A percentile compares a stretch with the other conserved stretches of the same genome.
Conservation (phyloP, 176 grass and related monocot species). For the Cymbopogon citratus region DNA sequence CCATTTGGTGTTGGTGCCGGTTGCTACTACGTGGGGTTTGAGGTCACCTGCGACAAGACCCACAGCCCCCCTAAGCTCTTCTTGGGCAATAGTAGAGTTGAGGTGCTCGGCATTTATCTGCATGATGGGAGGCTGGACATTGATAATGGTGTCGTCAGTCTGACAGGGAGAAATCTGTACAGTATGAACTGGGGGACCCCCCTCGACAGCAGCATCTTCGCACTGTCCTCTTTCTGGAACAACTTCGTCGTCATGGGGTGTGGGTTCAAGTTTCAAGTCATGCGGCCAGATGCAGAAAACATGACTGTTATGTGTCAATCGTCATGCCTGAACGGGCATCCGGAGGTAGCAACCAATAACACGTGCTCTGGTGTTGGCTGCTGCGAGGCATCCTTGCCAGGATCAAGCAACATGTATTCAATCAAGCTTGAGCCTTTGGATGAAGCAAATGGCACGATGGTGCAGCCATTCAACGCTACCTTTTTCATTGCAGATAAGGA, state of each 20-base stretch:
- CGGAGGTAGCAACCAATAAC: neutral
- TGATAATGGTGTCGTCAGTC: neutral
- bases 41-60: constrained; percentile 14
- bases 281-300: neutral
- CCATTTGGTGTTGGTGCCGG: constrained; percentile 28
- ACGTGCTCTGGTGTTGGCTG: constrained; percentile 19
- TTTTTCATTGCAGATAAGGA: constrained; percentile 13
- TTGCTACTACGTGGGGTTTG: constrained; percentile 28
- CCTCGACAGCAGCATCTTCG: constrained; percentile 5
- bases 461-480: neutral
- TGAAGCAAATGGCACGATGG: neutral
- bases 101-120: constrained; percentile 8
- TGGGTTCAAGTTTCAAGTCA: constrained; percentile 18
- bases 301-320: neutral
- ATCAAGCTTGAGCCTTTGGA: neutral
- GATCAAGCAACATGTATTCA: neutral
- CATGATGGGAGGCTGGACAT: neutral
- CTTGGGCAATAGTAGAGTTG: neutral
- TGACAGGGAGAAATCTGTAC: neutral
- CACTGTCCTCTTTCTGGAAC: constrained; percentile 14
- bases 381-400: constrained; percentile 28
- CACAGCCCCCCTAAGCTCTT: constrained; percentile 29
- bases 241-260: constrained; percentile 28
- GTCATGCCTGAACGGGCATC: neutral
- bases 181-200: neutral